phyloP scores from a whole-genome alignment of 176 grass and related monocot species.

The Neostapfia colusana region DNA sequence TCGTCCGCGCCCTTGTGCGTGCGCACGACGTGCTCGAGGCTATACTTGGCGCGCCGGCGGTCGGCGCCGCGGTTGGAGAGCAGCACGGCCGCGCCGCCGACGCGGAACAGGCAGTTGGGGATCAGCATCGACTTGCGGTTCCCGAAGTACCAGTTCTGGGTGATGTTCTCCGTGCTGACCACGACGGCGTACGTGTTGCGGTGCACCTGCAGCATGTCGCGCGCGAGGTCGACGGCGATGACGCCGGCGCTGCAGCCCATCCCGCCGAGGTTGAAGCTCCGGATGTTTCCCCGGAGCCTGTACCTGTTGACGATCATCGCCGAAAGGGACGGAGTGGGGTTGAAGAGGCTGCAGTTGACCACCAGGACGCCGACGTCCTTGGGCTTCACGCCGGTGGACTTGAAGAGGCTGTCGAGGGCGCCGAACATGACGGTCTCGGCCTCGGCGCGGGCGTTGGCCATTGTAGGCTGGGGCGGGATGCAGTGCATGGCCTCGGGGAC shows the following conservation, averaged over 20 bases:
- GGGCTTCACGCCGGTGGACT: conserved; percentile 61
- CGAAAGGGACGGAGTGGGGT: conserved; percentile 85
- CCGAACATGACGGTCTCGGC: conserved; percentile 81
- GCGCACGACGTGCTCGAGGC: conserved; percentile 70
- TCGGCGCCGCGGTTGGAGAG: conserved; percentile 71
- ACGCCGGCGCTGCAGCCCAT: conserved; percentile 97
- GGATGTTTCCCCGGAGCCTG: conserved; percentile 78
- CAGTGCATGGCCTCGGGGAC: conserved; percentile 65
- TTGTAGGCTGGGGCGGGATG: conserved; percentile 67
- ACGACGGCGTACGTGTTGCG: conserved; percentile 70
- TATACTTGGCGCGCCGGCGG: conserved; percentile 67
- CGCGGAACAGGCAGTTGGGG: conserved; percentile 81
- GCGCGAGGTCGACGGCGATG: conserved; percentile 73
- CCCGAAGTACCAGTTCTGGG: conserved; percentile 91
- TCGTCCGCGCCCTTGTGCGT: conserved; percentile 82
- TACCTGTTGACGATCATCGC: conserved; percentile 93
- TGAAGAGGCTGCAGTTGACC: conserved; percentile 92
- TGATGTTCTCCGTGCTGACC: conserved; percentile 95
- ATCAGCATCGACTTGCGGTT: conserved; percentile 92
- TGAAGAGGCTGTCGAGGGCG: conserved; percentile 72
- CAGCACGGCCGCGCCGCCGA: conserved; percentile 68
- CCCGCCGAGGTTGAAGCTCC: conserved; percentile 78
- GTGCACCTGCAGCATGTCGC: conserved; percentile 81
- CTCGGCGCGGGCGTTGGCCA: conserved; percentile 77
- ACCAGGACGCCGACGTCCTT: conserved; percentile 82